phyloP scores from a whole-genome alignment of 371 early-diverging fungal genomes.

The Rhizopus delemar region DNA sequence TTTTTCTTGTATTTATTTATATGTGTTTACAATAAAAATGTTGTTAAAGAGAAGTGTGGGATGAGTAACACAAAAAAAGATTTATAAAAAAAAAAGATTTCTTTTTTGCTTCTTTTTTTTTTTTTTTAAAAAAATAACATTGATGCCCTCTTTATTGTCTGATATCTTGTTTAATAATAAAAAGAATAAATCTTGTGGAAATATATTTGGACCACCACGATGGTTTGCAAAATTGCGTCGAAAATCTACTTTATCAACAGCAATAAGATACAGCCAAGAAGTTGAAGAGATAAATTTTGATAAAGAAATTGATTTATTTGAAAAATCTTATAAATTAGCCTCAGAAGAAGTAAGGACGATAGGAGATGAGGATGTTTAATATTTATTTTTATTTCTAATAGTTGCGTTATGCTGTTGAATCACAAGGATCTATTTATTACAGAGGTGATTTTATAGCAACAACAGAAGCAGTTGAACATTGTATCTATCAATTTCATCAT shows the following conservation, averaged over 20 bases:
- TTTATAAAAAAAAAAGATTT: neutral
- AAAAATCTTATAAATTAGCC: slow-evolving; percentile 13
- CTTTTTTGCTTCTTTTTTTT: slow-evolving; percentile 8
- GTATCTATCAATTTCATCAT: slow-evolving; percentile 18
- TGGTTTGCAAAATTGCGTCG: slow-evolving; percentile 35
- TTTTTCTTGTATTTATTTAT: neutral
- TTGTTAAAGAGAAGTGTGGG: neutral
- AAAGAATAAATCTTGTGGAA: neutral
- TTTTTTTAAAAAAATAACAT: neutral
- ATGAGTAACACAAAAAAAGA: slow-evolving; percentile 2
- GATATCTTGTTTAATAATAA: neutral
- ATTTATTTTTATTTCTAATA: neutral
- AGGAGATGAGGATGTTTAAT: neutral
- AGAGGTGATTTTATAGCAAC: slow-evolving; percentile 22
- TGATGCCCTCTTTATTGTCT: neutral
- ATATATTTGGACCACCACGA: slow-evolving; percentile 8
- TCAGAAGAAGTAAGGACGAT: slow-evolving; percentile 21
- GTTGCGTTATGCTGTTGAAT: slow-evolving; percentile 30
- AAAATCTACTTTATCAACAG: slow-evolving; percentile 20
- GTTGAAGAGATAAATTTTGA: slow-evolving; percentile 8
- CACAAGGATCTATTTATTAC: slow-evolving; percentile 34
- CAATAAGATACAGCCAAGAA: neutral
- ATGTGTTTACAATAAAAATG: neutral
- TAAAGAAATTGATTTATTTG: slow-evolving; percentile 17
- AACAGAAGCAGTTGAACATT: slow-evolving; percentile 20